Percentiles rank a stretch among this genome's conserved stretches.
Evolutionary conservation across 306 rosid species (phyloP).

Genomic region (apple (Malus domestica)): DNA sequence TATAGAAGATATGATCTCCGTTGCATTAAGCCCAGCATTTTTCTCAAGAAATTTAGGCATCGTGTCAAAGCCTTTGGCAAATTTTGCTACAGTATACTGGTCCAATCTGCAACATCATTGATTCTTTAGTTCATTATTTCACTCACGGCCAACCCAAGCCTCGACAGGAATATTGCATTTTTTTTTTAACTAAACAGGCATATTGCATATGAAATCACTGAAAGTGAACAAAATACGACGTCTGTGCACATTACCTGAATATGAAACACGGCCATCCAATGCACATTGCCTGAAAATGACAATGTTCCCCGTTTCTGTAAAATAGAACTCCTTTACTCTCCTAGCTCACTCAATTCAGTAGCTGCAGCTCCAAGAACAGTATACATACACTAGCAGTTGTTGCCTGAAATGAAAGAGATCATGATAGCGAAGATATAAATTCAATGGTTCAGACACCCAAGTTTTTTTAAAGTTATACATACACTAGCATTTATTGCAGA

Average conservation of each 20-base stretch:
- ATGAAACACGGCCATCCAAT: too few relatives aligned
- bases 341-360: constrained; percentile 81
- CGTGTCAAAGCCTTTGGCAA: constrained; percentile 42
- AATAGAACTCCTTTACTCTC: constrained; percentile 81
- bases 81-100: constrained; percentile 79
- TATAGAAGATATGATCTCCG: constrained; percentile 80
- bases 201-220: not conserved
- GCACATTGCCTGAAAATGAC: not conserved
- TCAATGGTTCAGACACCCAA: not conserved
- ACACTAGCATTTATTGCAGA: not conserved
- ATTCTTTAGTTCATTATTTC: constrained; percentile 10
- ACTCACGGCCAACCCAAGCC: constrained; percentile 1
- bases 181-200: too few relatives aligned
- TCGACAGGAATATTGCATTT: not conserved
- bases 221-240: too few relatives aligned
- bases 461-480: not conserved
- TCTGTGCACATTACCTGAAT: too few relatives aligned
- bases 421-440: not conserved
- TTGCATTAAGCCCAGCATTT: constrained; percentile 77
- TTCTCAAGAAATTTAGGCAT: constrained; percentile 63
- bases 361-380: constrained; percentile 79
- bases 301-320: constrained; percentile 76
- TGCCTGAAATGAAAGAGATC: not conserved
- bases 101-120: constrained; percentile 65
- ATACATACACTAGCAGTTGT: not conserved